A percentile compares a stretch with the other conserved stretches of the same genome.
Evolutionary conservation across 1,284 basidiomycete genomes (phyloP).

Genomic region (Ceratobasidium sp.): DNA sequence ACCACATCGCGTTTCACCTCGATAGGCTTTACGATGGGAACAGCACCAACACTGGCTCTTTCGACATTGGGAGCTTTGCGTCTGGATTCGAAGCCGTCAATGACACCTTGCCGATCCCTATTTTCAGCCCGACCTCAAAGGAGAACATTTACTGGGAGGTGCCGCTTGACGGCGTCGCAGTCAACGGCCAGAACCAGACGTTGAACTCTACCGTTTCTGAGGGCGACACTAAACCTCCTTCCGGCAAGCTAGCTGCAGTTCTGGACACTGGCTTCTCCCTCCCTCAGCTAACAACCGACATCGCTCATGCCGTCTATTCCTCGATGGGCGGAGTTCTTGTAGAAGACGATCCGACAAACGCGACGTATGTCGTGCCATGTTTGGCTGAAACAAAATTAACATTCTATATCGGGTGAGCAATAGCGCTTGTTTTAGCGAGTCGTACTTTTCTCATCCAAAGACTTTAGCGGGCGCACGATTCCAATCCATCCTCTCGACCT

Average conservation of each 20-base stretch:
- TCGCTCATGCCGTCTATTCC: conserved; percentile 1
- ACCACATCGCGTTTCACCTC: conserved; percentile 17
- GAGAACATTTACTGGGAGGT: conserved; percentile 1
- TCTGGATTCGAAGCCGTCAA: conserved; percentile 7
- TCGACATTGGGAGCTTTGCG: conserved; percentile 29
- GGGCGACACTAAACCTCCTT: not conserved
- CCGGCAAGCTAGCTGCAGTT: not conserved
- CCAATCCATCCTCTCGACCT: conserved; percentile 14
- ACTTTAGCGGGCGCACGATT: conserved; percentile 7
- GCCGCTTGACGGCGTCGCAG: conserved; percentile 3
- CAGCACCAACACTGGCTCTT: conserved; percentile 8
- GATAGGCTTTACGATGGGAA: conserved; percentile 1
- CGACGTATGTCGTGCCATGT: conserved; percentile 2
- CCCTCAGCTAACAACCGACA: conserved; percentile 5
- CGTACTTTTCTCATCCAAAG: not conserved
- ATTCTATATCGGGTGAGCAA: conserved; percentile 5
- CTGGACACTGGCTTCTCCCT: conserved; percentile 15
- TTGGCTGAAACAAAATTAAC: not conserved
- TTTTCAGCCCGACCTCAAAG: not conserved
- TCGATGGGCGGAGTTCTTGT: not conserved
- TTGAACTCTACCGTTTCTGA: not conserved
- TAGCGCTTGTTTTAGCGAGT: not conserved
- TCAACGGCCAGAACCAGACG: conserved; percentile 21
- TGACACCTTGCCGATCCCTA: not conserved
- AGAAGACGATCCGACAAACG: not conserved